Base-by-base conservation (phyloP, 768 basidiomycete species). In the Rickenella mellea region DNA sequence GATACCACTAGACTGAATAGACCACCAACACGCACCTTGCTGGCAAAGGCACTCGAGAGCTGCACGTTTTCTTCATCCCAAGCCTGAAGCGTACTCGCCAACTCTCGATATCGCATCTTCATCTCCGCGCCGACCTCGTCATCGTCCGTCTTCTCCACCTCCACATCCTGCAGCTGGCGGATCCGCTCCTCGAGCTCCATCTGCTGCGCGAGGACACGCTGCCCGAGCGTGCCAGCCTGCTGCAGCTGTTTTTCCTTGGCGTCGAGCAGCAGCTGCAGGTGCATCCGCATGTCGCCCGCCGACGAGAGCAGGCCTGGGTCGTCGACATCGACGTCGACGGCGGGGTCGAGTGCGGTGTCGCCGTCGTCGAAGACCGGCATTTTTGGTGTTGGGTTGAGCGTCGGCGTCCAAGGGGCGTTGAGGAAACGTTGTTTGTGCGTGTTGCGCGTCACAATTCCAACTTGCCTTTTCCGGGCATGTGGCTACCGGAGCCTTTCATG, bases 121-220 rank as follows among this genome's bases (percentile, higher is more conserved):
- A 83, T 72, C 42, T 83, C 79, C 10, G 69, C 54, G 54, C 83
- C 79, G 47, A 81, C 65, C 45, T 74, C 75, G 28, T 77, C 74
- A 45, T 78, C 77, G 47, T 77, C 80, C 3, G 64, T 67, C 49
- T 74, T 79, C 45, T 80, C 81, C 15, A 64, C 71, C 41, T 80
- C 81, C 12, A 76, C 57, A 27, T 83, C 83, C 52, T 89, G 83
- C 40, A 94, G 70, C 55, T 84, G 83, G 32, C 76, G 70, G 46
- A 97, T 88, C 40, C 88, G 76, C 56, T 83, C 81, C 62, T 96
- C 89, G 48, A 97, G 76, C 57, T 94, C 88, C 65, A 88, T 82
- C 63, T 90, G 90, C 68, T 98, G 94, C 15, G 79, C 76, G 47
- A 97, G 80, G 53, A 98, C 79, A 60, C 88, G 84, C 64, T 96